Conservation (phyloP, 176 grass and related monocot species). For the Carex pumila region DNA sequence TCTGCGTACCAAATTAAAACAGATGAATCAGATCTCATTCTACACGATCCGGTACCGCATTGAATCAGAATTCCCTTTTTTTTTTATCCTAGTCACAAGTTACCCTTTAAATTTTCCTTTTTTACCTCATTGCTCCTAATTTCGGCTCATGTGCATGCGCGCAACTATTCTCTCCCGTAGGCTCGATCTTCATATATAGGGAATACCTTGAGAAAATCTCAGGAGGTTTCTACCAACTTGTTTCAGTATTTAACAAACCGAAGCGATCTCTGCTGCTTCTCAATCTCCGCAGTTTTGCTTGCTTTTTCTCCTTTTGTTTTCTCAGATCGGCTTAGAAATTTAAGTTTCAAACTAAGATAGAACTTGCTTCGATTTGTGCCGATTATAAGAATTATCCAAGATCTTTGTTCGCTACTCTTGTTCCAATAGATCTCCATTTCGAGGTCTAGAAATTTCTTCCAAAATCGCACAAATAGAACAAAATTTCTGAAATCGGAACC, state of each 20-base stretch:
- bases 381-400: background rate
- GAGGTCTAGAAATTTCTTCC: background rate
- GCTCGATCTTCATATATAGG: background rate
- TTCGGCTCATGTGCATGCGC: background rate
- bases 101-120: background rate
- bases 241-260: background rate
- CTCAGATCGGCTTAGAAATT: constrained; percentile 1
- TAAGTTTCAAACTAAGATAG: background rate
- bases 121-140: background rate
- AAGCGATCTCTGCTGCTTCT: background rate
- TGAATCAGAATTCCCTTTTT: too few relatives aligned
- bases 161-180: background rate
- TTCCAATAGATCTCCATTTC: background rate
- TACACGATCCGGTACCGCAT: too few relatives aligned
- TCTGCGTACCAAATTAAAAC: too few relatives aligned
- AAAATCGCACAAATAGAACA: background rate
- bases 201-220: background rate
- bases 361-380: background rate
- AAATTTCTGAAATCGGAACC: constrained; percentile 13
- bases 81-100: background rate
- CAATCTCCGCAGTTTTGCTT: background rate
- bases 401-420: background rate
- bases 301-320: background rate
- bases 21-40: too few relatives aligned
- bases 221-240: background rate